These are phyloP conservation scores for Wickerhamiella nectarea DNA, from an alignment of 805 yeast genomes.

Conservation along the genomic window DNA sequence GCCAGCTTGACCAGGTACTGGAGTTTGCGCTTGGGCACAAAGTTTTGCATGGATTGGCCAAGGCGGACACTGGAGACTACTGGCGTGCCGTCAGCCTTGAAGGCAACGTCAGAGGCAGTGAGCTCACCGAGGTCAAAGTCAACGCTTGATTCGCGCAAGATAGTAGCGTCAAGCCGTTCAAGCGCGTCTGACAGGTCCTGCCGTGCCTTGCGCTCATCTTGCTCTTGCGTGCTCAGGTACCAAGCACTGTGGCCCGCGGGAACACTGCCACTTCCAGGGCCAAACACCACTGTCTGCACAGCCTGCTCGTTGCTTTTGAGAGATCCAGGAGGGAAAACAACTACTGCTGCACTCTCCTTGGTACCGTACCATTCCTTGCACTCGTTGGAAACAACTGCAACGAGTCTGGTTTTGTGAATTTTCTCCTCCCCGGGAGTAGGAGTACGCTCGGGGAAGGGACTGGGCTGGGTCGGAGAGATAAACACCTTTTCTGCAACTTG, in stretches of 20 bases:
- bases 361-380: conserved; percentile 88
- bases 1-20: conserved; percentile 47
- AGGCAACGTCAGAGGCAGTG: conserved; percentile 41
- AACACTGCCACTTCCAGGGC: conserved; percentile 76
- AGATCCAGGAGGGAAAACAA: conserved; percentile 83
- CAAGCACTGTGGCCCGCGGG: conserved; percentile 80
- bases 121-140: conserved; percentile 42
- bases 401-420: conserved; percentile 51
- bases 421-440: conserved; percentile 3
- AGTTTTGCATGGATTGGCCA: conserved; percentile 73
- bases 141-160: conserved; percentile 64
- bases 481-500: conserved; percentile 69
- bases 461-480: conserved; percentile 40
- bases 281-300: conserved; percentile 78
- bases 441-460: conserved; percentile 14
- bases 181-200: conserved; percentile 70
- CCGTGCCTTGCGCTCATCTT: conserved; percentile 44
- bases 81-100: conserved; percentile 47
- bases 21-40: conserved; percentile 65
- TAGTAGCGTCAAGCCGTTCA: conserved; percentile 61
- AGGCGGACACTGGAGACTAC: conserved; percentile 67
- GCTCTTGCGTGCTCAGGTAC: conserved; percentile 72
- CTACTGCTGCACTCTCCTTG: conserved; percentile 70
- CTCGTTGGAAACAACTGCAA: conserved; percentile 70
- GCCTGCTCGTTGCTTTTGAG: conserved; percentile 52